Evolutionary conservation across 1,139 yeast genomes (phyloP).

Genomic region (Sugiyamaella pinicola): DNA sequence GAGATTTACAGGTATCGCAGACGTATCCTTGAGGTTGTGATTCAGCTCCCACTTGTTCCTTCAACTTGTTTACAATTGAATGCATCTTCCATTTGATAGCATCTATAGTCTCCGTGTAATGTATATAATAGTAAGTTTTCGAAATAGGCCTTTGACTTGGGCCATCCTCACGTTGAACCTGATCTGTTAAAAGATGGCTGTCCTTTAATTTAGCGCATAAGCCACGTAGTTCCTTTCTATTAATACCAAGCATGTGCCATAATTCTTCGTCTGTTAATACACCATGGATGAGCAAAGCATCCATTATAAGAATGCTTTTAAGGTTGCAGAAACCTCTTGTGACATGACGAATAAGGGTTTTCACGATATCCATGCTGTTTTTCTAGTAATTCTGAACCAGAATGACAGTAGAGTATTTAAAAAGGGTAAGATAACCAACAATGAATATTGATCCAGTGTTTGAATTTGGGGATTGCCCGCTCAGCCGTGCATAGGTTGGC

Average conservation of each 20-base stretch:
- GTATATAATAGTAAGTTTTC: slow-evolving; percentile 83
- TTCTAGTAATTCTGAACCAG: too few relatives aligned
- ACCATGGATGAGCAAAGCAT: slow-evolving; percentile 86
- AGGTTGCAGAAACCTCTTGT: slow-evolving; percentile 85
- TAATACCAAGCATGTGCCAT: slow-evolving; percentile 75
- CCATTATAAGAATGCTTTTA: slow-evolving; percentile 80
- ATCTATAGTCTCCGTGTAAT: slow-evolving; percentile 91
- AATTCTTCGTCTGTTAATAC: slow-evolving; percentile 95
- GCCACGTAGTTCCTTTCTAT: slow-evolving; percentile 82
- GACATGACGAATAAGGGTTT: slow-evolving; percentile 55
- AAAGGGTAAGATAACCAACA: too few relatives aligned
- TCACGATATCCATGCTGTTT: slow-evolving; percentile 43
- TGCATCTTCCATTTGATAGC: slow-evolving; percentile 97
- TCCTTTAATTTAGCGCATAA: slow-evolving; percentile 80
- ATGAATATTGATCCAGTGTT: too few relatives aligned
- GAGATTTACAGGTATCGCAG: slow-evolving; percentile 82
- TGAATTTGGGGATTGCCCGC: too few relatives aligned
- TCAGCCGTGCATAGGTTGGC: too few relatives aligned
- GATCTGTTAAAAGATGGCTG: slow-evolving; percentile 61
- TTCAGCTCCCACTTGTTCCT: slow-evolving; percentile 74
- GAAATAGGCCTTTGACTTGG: slow-evolving; percentile 68
- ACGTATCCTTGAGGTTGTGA: slow-evolving; percentile 93
- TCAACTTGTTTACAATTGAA: slow-evolving; percentile 72
- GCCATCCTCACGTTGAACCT: slow-evolving; percentile 82
- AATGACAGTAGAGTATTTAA: too few relatives aligned